Evolutionary conservation across 345 rosid genomes (phyloP).

Genomic region (Raphanus raphanistrum): DNA sequence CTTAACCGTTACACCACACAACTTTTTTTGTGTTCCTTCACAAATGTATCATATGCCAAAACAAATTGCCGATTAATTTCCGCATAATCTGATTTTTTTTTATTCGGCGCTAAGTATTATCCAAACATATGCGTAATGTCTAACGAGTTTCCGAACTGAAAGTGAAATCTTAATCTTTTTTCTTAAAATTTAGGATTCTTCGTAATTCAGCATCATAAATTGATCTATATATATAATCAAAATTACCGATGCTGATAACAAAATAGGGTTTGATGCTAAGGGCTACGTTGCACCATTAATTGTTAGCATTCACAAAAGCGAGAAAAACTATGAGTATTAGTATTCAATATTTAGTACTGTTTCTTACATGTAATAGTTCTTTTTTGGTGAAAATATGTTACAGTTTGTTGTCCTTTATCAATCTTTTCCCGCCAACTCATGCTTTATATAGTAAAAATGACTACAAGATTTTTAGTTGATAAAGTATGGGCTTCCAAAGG

Average conservation of each 20-base stretch:
- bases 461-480: background rate
- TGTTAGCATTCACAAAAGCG: background rate
- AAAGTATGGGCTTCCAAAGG: background rate
- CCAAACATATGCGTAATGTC: too few species aligned
- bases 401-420: background rate
- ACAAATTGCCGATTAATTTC: too few species aligned
- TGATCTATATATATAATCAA: background rate
- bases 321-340: background rate
- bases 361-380: background rate
- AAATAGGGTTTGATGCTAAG: background rate
- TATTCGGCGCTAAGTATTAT: too few species aligned
- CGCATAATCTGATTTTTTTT: too few species aligned
- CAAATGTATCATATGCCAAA: background rate
- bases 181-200: background rate
- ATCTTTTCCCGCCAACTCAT: background rate
- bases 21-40: too few species aligned
- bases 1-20: background rate
- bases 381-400: too few species aligned
- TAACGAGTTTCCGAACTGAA: too few species aligned
- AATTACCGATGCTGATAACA: background rate
- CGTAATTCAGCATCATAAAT: background rate
- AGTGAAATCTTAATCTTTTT: background rate
- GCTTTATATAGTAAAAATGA: background rate
- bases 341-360: background rate
- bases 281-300: background rate